Evolutionary conservation across 176 grass and related monocot genomes (phyloP), one percentile per base, ranked within the genome.

Genomic region (Raddia distichophylla): DNA sequence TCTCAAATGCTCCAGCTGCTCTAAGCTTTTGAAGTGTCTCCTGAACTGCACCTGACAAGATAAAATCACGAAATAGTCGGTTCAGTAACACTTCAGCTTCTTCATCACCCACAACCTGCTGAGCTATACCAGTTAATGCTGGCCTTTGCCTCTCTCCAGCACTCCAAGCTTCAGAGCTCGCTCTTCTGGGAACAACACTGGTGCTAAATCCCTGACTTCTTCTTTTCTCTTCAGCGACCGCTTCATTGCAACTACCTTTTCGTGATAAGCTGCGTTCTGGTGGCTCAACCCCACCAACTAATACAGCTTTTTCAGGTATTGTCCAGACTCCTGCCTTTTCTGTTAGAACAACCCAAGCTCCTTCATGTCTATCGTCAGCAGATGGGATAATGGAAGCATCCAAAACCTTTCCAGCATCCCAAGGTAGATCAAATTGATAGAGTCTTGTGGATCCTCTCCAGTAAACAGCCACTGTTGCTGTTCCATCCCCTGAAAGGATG

Each of bases 381-480:
- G 92, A 92, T 54, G 90, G 90, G 19, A 98, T 84, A 84, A 95
- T 68, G 18, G 95, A 98, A 87, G 90, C 92, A 91, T 95, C 95
- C 55, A 98, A 60, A 71, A 95, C 95, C 87, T 95, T 98, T 80
- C 95, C 92, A 78, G 90, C 86, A 84, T 98, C 95, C 90, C 88
- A 92, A 58, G 95, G 95, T 34, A 98, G 85, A 87, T 98, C 92
- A 87, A 98, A 98, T 78, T 98, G 92, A 89, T 95, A 98, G 56
- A 98, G 92, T 81, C 90, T 78, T 12, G 91, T 95, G 51, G 95
- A 93, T 69, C 95, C 92, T 89, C 88, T 93, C 92, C 92, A 95
- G 71, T 98, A 91, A 60, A 89, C 84, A 48, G 95, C 86, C 42
- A 98, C 90, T 19, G 95, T 98, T 66, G 92, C 95, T 77, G 86